Evolutionary conservation across 805 yeast genomes (phyloP), one percentile per base, ranked within the genome.

Genomic region (Wickerhamomyces bisporus): DNA sequence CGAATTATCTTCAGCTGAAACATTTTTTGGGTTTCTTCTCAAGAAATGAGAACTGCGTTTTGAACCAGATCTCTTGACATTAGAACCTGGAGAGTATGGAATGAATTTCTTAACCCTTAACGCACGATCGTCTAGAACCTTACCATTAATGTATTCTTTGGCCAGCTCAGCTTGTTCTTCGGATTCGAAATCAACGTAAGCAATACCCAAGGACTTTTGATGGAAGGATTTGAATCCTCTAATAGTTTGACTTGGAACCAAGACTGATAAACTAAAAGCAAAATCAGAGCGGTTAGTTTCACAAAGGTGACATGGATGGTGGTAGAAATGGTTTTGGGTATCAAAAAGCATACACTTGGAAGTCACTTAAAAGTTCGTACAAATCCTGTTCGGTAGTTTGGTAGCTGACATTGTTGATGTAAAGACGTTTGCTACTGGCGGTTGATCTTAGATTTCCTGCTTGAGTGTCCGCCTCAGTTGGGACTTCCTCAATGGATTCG

Each of bases 141-240:
- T 68, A 33, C 87, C 91, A 51, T 84, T 71, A 55, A 81, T 72
- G 40, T 71, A 70, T 18, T 69, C 75, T 45, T 86, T 71, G 3
- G 88, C 95, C 50, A 64, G 57, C 52, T 65, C 62, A 36, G 89
- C 95, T 28, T 70, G 69, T 37, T 76, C 87, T 42, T 70, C 72
- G 37, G 67, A 70, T 50, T 71, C 81, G 55, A 81, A 91, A 50
- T 87, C 93, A 41, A 87, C 83, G 62, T 85, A 89, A 12, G 94
- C 97, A 52, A 76, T 71, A 4, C 93, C 91, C 45, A 76, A 58
- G 3, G 79, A 74, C 44, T 59, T 66, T 33, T 65, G 68, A 35
- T 61, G 64, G 28, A 51, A 53, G 6, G 52, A 51, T 31, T 71
- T 62, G 40, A 66, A 60, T 11, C 74, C 73, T 25, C 73, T 64